phyloP scores from a whole-genome alignment of 768 basidiomycete species.

The Hericium coralloides region DNA sequence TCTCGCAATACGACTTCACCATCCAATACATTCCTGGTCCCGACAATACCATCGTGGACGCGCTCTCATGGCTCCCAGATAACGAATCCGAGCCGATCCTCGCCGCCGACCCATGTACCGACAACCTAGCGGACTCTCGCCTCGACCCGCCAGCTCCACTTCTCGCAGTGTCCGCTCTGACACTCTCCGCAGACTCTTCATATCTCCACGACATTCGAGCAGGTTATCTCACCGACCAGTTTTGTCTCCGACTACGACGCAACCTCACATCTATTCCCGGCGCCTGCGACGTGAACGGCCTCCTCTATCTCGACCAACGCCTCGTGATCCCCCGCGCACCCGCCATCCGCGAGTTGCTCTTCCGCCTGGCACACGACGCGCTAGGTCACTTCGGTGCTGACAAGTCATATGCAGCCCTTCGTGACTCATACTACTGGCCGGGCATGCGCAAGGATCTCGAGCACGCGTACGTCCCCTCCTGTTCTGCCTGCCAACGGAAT shows the following conservation, averaged over 20 bases:
- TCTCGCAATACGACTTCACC: not conserved
- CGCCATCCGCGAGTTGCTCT: not conserved
- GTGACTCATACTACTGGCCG: not conserved
- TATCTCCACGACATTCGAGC: not conserved
- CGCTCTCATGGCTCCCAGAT: not conserved
- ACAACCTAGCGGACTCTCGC: no score
- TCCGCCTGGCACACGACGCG: not conserved
- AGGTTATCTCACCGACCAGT: not conserved
- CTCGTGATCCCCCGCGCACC: not conserved
- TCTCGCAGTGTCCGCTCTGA: no score
- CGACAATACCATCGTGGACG: not conserved
- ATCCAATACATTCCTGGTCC: not conserved
- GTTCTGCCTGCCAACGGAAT: conserved; percentile 21
- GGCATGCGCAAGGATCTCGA: conserved; percentile 13
- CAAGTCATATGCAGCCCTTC: not conserved
- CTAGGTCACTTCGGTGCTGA: not conserved
- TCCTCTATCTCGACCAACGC: not conserved
- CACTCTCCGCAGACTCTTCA: no score
- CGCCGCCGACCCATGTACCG: no score
- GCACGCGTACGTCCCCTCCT: conserved; percentile 19
- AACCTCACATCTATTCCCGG: not conserved
- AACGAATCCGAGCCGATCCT: no score
- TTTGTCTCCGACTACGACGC: not conserved
- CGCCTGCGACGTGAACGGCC: not conserved
- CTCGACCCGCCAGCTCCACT: no score